Base-by-base conservation (phyloP, 495 filamentous ascomycete genomes). In the Hyaloscypha finlandica region DNA sequence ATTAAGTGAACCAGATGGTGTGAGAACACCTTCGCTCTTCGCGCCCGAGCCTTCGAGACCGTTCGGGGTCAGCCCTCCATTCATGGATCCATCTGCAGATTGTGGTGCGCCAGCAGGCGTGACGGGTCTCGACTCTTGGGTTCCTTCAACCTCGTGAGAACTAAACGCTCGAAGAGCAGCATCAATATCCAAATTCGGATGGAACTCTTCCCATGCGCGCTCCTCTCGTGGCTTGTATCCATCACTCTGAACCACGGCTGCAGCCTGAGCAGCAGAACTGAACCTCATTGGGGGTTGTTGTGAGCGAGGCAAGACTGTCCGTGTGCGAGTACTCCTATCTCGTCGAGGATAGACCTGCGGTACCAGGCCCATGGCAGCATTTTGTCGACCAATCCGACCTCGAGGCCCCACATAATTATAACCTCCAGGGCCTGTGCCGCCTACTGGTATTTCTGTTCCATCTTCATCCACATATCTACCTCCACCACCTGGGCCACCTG, bases 141-240 rank as follows among this genome's bases (percentile, higher is more conserved):
- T 78, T 29, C 88, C 91, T 75, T 98, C 96, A 19, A 98, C 90
- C 59, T 97, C 91, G 65, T 94, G 86, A 9, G 93, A 86, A 45
- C 83, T 85, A 75, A 94, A 95, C 3, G 97, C 81, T 48, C 87
- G 86, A 59, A 98, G 88, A 20, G 81, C 85, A 32, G 83, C 83
- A 57, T 95, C 92, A 66, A 96, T 90, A 76, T 98, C 94, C 39
- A 99, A 84, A 71, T 97, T 90, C 14, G 90, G 93, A 76, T 99
- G 95, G 63, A 97, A 98, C 77, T 98, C 96, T 72, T 96, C 92
- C 91, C 94, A 99, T 16, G 92, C 91, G 63, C 94, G 88, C 77
- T 99, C 95, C 76, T 99, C 95, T 65, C 95, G 84, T 3, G 95
- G 95, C 74, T 99, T 98, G 78, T 97, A 97, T 19, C 93, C 93